phyloP scores from a whole-genome alignment of 768 basidiomycete genomes.

The Suillus brevipes region DNA sequence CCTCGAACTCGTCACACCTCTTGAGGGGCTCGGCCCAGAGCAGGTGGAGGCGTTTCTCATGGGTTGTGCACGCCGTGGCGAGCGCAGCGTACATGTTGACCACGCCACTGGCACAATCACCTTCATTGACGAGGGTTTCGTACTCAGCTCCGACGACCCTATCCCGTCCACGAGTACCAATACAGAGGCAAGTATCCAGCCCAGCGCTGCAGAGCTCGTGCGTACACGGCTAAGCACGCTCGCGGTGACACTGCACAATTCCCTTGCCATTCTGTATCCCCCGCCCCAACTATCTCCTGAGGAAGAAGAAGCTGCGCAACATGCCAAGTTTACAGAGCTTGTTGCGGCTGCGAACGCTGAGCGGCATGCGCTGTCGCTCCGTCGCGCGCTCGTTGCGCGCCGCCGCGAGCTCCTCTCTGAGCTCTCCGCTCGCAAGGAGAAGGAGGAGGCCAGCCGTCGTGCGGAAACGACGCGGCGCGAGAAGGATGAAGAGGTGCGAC shows the following conservation, averaged over 20 bases:
- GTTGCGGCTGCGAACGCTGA: conserved; percentile 69
- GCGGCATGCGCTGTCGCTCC: conserved; percentile 71
- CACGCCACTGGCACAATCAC: conserved; percentile 83
- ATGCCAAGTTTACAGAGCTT: conserved; percentile 57
- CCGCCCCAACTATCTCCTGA: conserved; percentile 39
- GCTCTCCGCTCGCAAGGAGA: conserved; percentile 81
- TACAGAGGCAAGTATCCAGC: conserved; percentile 61
- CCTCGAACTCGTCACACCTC: conserved; percentile 75
- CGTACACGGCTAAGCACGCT: conserved; percentile 77
- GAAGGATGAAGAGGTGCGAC: conserved; percentile 67
- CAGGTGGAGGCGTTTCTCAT: conserved; percentile 91
- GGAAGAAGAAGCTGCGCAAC: conserved; percentile 50
- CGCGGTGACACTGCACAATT: conserved; percentile 70
- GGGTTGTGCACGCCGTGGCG: conserved; percentile 85
- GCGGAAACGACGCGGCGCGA: conserved; percentile 67
- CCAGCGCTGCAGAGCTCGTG: conserved; percentile 69
- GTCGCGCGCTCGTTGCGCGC: conserved; percentile 82
- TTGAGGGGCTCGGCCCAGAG: conserved; percentile 61
- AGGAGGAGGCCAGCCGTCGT: conserved; percentile 79
- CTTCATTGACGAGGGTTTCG: conserved; percentile 80
- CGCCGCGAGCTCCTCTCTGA: conserved; percentile 83
- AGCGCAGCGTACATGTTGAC: conserved; percentile 84
- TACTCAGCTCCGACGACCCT: conserved; percentile 37
- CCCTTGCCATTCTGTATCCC: conserved; percentile 57
- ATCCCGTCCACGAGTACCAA: conserved; percentile 21